Evolutionary conservation across 371 early-diverging fungal species (phyloP), one percentile per base, ranked within the genome.

Genomic region (Mucor lusitanicus): DNA sequence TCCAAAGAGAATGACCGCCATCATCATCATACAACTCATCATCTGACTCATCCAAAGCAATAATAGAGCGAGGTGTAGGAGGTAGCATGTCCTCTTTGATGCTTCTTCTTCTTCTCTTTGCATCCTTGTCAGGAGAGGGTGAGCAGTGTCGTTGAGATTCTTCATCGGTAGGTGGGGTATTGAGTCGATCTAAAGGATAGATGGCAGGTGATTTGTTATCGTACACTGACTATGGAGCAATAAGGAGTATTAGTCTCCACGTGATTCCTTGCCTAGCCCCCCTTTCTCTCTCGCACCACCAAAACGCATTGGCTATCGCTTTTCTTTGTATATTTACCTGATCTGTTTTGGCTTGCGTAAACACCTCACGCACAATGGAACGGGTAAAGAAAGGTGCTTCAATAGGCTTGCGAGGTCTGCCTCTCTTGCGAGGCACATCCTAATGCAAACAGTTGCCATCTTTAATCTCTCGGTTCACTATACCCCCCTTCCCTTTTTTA

Each of bases 321-420:
- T 19, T 15, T 17, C 17, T 40, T 40, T n/a, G n/a, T n/a, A 5
- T 17, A 15, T 17, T 37, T 68, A 68, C 68, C 68, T 68, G 63
- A 58, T 62, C 63, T 39, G 25, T 63, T 57, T 62, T 70, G 15
- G 62, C 65, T n/a, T 70, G 57, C 12, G 25, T 28, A 25, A 70
- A 37, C 27, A 33, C 65, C 12, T 65, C 28, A 23, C 58, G 54
- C 3, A 67, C 53, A 40, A 71, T 27, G 4, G 48, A 28, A 13
- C 60, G 39, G 9, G 72, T 71, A 13, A 67, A 67, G 50, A 67
- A 67, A 6, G 68, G 64, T 32, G 63, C 64, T 17, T 67, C 64
- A 13, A 50, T 35, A 19, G 64, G 67, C 32, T 70, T 76, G n/a
- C 70, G 76, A 37, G 76, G 76, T 55, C 76, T 70, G 1, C 76